These are phyloP conservation scores for Rhododendron simsii DNA, from an alignment of 148 eudicot genomes.

Conservation along the genomic window DNA sequence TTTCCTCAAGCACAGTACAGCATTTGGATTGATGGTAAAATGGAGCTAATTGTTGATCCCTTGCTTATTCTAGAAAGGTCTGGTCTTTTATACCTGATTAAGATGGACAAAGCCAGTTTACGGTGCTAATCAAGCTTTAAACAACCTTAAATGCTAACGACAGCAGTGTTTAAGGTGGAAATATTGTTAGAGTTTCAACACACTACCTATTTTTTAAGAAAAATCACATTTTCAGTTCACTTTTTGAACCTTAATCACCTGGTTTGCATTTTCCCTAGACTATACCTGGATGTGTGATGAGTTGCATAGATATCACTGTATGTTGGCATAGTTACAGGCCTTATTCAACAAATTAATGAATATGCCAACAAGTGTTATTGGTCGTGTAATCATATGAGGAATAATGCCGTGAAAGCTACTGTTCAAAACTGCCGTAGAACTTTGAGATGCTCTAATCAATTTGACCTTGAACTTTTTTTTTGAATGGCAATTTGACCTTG, in stretches of 20 bases:
- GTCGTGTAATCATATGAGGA: background rate
- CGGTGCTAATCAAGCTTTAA: background rate
- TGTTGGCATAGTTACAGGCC: background rate
- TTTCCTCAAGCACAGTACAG: slow-evolving; percentile 89
- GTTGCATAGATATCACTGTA: background rate
- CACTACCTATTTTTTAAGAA: background rate
- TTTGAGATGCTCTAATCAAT: background rate
- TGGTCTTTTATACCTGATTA: background rate
- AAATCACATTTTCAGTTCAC: background rate
- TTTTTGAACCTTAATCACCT: background rate
- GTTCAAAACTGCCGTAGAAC: background rate
- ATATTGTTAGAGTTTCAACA: background rate
- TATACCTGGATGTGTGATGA: background rate
- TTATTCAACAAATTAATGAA: background rate
- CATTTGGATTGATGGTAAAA: slow-evolving; percentile 99
- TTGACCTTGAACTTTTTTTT: background rate
- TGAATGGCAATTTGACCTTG: background rate
- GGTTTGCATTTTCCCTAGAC: background rate
- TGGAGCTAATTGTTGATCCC: slow-evolving; percentile 98
- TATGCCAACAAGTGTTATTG: background rate
- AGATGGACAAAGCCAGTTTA: background rate
- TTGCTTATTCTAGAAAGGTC: slow-evolving; percentile 93
- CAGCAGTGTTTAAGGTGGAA: background rate
- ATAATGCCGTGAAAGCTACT: background rate
- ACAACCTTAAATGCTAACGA: background rate